A percentile compares a stretch with the other conserved stretches of the same genome.
phyloP scores from a whole-genome alignment of 768 basidiomycete species.

The Termitomyces sp. region DNA sequence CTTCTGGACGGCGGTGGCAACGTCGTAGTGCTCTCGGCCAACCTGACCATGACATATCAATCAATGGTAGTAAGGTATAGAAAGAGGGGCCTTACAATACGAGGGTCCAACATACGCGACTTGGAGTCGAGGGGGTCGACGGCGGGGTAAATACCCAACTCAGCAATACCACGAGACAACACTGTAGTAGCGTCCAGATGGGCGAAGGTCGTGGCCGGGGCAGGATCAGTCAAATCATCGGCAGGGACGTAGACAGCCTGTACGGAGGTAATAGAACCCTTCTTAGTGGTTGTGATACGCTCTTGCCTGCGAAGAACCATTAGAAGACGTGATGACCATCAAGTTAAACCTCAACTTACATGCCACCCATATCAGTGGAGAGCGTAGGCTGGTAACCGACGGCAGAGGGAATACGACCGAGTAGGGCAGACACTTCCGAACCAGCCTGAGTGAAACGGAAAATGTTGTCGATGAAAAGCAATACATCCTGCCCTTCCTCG shows the following conservation, averaged over 20 bases:
- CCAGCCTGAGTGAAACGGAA: conserved; percentile 99
- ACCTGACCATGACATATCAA: conserved; percentile 35
- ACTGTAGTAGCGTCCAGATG: conserved; percentile 99
- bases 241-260: conserved; percentile 99
- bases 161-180: conserved; percentile 97
- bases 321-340: conserved; percentile 4
- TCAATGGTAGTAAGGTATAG: neutral
- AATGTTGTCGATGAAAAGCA: conserved; percentile 99
- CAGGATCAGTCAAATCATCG: conserved; percentile 99
- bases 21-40: conserved; percentile 90
- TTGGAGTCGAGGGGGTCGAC: conserved; percentile 99
- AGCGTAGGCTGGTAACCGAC: conserved; percentile 99
- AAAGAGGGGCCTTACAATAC: conserved; percentile 65
- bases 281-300: conserved; percentile 99
- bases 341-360: conserved; percentile 46
- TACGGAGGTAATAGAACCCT: conserved; percentile 99
- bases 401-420: conserved; percentile 99
- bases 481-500: conserved; percentile 99
- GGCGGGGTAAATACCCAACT: conserved; percentile 99
- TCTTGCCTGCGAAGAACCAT: conserved; percentile 66
- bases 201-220: conserved; percentile 98
- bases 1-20: conserved; percentile 96
- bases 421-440: conserved; percentile 99
- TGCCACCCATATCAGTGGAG: conserved; percentile 99
- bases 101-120: conserved; percentile 99